Evolutionary conservation across 495 filamentous ascomycete species (phyloP), one percentile per base, ranked within the genome.

Genomic region (Penicillium salamii): DNA sequence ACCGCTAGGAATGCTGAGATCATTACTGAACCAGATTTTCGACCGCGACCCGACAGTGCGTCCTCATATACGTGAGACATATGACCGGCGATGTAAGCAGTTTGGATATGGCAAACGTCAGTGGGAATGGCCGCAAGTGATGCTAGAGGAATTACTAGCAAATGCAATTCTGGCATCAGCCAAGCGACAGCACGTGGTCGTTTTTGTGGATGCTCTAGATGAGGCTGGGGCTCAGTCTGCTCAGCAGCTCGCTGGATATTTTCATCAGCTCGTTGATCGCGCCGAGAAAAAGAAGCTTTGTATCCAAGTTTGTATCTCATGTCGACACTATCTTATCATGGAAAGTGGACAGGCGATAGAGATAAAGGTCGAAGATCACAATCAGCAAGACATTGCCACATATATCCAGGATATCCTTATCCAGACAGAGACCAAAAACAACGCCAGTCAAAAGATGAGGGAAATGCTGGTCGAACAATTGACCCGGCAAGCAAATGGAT

Each of bases 171-270:
- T 59, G 14, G 35, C 33, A 35, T 55, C 32, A 4, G 42, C 56
- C 5, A 42, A 0, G 2, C 7, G 21, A 3, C 20, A 50, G 2
- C 46, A 35, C 1, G 20, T 62, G 13, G 48, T 19, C 0, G 21
- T 58, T 19, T 54, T 62, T 41, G 52, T 62, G 14, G 55, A 62
- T 51, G 58, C 55, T 15, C 23, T 62, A 7, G 55, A 62, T 44
- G 58, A 61, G 46, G 42, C 53, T 17, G 57, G 52, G 3, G 39
- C 36, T 40, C 18, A 55, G 23, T 46, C 42, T 8, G 56, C 49
- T 34, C 34, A 45, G 23, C 15, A 23, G 19, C 33, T 54, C 0
- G 47, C 44, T 14, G 43, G 3, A 2, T 50, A 48, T 44, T 59
- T 55, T 21, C 56, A 59, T 20, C 28, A 26, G 1, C 45, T 59